Evolutionary conservation across 2,329 filamentous ascomycete genomes (phyloP), one percentile per base, ranked within the genome.

Genomic region (Grosmannia penicillata): DNA sequence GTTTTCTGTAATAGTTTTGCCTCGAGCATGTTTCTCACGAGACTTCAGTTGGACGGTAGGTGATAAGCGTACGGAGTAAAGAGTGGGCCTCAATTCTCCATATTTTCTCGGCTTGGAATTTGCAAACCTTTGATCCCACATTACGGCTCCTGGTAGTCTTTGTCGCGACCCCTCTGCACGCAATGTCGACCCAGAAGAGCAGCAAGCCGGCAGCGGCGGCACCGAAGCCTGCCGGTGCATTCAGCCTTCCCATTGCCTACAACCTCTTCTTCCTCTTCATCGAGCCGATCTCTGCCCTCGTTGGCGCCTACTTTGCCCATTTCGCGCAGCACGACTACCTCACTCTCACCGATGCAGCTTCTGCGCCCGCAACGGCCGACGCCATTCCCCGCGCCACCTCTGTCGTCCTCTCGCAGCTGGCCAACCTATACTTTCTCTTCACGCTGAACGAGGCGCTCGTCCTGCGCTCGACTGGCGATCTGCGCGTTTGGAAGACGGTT

Each of bases 341-440:
- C 24, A 44, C 58, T 6, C 62, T 84, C 37, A 83, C 79, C 3
- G 62, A 81, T 51, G 60, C 68, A 22, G 33, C 62, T 4, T 68
- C 72, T 8, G 62, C 68, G 3, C 57, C 68, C 41, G 45, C 59
- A 45, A 38, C 54, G 3, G 22, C 48, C 56, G 41, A 37, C 51
- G 51, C 8, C 19, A 55, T 78, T 7, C 72, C 79, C 2, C 58
- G 69, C 26, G 68, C 66, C 29, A 80, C 78, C 1, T 69, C 72
- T 9, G 72, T 86, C 42, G 74, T 75, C 29, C 63, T 87, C 49
- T 74, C 75, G 15, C 82, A 89, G 59, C 69, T 89, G 24, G 79
- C 78, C 31, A 87, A 85, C 56, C 63, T 87, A 45, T 89, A 87
- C 59, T 56, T 87, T 28, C 70, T 82, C 41, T 83, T 87, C 56